Evolutionary conservation across 1,284 basidiomycete genomes (phyloP).

Genomic region (Takashimella koratensis): DNA sequence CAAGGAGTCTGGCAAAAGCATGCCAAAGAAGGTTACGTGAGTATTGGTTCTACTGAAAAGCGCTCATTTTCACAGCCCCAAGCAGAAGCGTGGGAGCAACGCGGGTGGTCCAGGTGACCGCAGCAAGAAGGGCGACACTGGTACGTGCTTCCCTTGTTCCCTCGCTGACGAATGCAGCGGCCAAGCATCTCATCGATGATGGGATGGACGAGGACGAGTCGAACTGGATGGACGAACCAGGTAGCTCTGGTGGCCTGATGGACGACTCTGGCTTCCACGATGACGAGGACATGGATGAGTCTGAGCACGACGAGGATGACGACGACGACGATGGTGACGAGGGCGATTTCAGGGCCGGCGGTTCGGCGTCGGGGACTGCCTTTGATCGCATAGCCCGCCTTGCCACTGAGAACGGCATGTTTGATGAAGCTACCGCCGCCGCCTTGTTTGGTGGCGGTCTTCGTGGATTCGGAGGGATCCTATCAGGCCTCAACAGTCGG

Average conservation of each 20-base stretch:
- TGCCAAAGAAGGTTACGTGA: slow-evolving; percentile 41
- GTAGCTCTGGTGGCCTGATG: slow-evolving; percentile 18
- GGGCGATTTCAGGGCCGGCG: slow-evolving; percentile 33
- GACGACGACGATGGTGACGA: slow-evolving; percentile 50
- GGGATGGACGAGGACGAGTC: slow-evolving; percentile 59
- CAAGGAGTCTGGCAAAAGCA: slow-evolving; percentile 26
- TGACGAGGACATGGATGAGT: slow-evolving; percentile 70
- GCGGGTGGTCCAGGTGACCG: slow-evolving; percentile 15
- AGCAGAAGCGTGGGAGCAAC: slow-evolving; percentile 16
- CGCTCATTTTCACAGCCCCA: slow-evolving; percentile 20
- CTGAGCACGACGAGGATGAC: slow-evolving; percentile 51
- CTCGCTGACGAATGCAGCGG: slow-evolving; percentile 25
- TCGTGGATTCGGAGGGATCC: slow-evolving; percentile 71
- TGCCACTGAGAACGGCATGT: slow-evolving; percentile 52
- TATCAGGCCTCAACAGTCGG: slow-evolving; percentile 76
- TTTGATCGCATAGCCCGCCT: slow-evolving; percentile 48
- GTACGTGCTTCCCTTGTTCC: slow-evolving; percentile 18
- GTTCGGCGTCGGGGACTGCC: slow-evolving; percentile 10
- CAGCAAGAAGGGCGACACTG: slow-evolving; percentile 38
- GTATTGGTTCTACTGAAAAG: neutral
- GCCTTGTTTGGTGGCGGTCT: slow-evolving; percentile 57
- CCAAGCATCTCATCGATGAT: slow-evolving; percentile 60
- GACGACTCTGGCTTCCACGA: slow-evolving; percentile 55
- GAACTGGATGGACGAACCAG: slow-evolving; percentile 34
- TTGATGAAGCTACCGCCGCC: slow-evolving; percentile 71